Evolutionary conservation across 2,329 filamentous ascomycete species (phyloP).

Genomic region (Akanthomyces muscarius): DNA sequence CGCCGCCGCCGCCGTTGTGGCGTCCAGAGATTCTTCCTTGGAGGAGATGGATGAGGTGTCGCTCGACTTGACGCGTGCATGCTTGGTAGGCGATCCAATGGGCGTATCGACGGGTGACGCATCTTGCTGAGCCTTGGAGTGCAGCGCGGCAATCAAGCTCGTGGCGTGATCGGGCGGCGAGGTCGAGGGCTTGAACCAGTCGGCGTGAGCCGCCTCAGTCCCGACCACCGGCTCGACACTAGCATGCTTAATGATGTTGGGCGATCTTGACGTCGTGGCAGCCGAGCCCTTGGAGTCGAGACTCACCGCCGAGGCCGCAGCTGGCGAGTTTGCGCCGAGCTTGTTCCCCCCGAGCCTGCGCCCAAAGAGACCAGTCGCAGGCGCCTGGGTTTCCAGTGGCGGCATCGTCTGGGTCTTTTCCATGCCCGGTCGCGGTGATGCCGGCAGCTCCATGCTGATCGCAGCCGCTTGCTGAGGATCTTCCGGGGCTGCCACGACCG

Average conservation of each 20-base stretch:
- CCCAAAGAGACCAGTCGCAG: slow-evolving; percentile 45
- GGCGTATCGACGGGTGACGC: slow-evolving; percentile 41
- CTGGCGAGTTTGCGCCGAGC: slow-evolving; percentile 27
- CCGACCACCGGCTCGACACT: slow-evolving; percentile 60
- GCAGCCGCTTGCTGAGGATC: background rate
- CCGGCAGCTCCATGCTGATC: slow-evolving; percentile 31
- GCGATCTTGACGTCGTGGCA: slow-evolving; percentile 33
- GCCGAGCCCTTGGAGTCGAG: slow-evolving; percentile 43
- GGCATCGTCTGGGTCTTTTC: slow-evolving; percentile 56
- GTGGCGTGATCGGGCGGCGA: slow-evolving; percentile 58
- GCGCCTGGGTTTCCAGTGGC: slow-evolving; percentile 34
- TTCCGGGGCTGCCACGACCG: background rate
- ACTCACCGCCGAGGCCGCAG: slow-evolving; percentile 44
- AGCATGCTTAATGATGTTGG: slow-evolving; percentile 39
- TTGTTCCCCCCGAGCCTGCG: slow-evolving; percentile 42
- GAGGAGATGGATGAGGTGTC: slow-evolving; percentile 50
- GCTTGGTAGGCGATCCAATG: slow-evolving; percentile 32
- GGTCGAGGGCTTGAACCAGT: slow-evolving; percentile 55
- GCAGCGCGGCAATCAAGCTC: slow-evolving; percentile 63
- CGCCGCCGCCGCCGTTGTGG: slow-evolving; percentile 19
- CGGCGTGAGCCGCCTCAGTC: slow-evolving; percentile 62
- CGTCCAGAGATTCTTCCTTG: slow-evolving; percentile 40
- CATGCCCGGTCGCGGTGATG: slow-evolving; percentile 39
- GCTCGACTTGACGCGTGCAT: slow-evolving; percentile 37
- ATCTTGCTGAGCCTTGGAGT: slow-evolving; percentile 57